Conservation (phyloP, 257 asterid species). For the Forsythia viridissima region DNA sequence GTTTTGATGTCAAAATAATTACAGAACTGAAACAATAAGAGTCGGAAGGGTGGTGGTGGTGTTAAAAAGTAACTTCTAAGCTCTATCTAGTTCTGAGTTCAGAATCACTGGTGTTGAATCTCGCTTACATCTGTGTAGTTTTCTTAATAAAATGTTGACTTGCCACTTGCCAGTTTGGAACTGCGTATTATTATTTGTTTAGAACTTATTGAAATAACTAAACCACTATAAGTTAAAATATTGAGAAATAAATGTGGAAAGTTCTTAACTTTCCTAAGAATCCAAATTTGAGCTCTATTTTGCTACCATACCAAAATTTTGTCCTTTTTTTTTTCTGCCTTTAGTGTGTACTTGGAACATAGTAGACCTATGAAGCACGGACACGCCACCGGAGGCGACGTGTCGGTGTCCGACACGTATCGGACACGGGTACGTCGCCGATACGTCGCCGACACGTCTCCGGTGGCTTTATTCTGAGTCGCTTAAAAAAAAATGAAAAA, state of each 20-base stretch:
- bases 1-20: not conserved
- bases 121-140: not conserved
- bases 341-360: no score
- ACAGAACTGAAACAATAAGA: not conserved
- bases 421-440: no score
- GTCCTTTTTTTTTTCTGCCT: no score
- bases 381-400: no score
- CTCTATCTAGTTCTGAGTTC: not conserved
- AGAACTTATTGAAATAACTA: not conserved
- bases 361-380: no score
- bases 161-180: not conserved
- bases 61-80: not conserved
- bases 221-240: not conserved
- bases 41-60: not conserved
- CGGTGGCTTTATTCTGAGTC: no score
- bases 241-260: not conserved
- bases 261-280: no score
- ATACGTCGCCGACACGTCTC: no score
- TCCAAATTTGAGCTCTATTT: no score
- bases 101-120: not conserved
- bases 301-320: no score
- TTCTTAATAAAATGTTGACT: not conserved
- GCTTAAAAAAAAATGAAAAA: no score
- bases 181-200: not conserved
- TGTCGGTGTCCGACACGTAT: no score